A percentile compares a stretch with the other conserved stretches of the same genome.
Evolutionary conservation across 1,284 basidiomycete species (phyloP).

Genomic region (Cryptococcus wingfieldii): DNA sequence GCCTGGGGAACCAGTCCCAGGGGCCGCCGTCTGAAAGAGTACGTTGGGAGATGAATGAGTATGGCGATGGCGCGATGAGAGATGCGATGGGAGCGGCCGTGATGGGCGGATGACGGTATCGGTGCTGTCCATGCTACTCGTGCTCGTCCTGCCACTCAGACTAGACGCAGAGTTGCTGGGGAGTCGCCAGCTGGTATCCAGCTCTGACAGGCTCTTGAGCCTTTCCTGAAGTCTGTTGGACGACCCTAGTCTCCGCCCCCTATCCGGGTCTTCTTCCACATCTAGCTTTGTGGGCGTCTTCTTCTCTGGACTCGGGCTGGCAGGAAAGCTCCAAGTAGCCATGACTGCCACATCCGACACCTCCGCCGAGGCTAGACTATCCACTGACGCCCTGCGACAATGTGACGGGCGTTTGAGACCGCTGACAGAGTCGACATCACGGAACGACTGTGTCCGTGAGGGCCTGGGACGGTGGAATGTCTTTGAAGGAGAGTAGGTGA

Average conservation of each 20-base stretch:
- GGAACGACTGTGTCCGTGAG: conserved; percentile 9
- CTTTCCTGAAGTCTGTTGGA: conserved; percentile 15
- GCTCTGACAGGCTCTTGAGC: conserved; percentile 11
- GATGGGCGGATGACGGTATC: conserved; percentile 7
- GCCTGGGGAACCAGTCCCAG: conserved; percentile 1
- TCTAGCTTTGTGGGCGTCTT: background rate
- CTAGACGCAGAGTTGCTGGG: background rate
- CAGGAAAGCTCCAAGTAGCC: conserved; percentile 23
- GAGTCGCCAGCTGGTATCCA: conserved; percentile 10
- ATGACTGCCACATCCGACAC: conserved; percentile 20
- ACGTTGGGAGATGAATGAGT: conserved; percentile 20
- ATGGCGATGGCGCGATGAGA: conserved; percentile 13
- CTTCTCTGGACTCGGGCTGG: conserved; percentile 1
- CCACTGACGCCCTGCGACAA: conserved; percentile 9
- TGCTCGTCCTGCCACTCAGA: background rate
- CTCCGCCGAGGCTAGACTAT: conserved; percentile 8
- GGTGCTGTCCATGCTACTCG: background rate
- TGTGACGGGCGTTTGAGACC: background rate
- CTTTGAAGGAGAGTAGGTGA: background rate
- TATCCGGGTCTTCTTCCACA: background rate
- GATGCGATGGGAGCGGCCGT: conserved; percentile 9
- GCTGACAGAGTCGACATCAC: background rate
- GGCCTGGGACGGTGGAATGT: conserved; percentile 1
- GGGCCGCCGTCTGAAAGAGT: background rate
- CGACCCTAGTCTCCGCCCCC: conserved; percentile 2